A percentile compares a stretch with the other conserved stretches of the same genome.
Evolutionary conservation across 805 yeast species (phyloP).

Genomic region (Brettanomyces bruxellensis): DNA sequence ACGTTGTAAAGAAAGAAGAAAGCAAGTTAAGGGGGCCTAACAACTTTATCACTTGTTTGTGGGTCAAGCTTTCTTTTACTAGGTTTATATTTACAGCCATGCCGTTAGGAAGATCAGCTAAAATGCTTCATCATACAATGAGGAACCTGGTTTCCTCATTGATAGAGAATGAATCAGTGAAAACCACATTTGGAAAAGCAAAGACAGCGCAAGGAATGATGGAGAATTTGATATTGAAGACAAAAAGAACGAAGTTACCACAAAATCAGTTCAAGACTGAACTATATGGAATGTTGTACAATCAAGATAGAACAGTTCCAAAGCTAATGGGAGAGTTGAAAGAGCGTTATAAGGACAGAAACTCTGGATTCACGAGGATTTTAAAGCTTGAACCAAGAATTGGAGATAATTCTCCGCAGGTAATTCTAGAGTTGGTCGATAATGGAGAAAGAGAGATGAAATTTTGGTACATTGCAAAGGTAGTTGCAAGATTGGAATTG

Average conservation of each 20-base stretch:
- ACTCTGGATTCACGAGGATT: conserved; percentile 81
- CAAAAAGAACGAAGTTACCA: conserved; percentile 29
- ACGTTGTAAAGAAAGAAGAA: no score
- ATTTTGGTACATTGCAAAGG: conserved; percentile 70
- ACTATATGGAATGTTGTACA: conserved; percentile 32
- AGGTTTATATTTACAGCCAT: conserved; percentile 4
- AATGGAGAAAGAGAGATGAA: conserved; percentile 48
- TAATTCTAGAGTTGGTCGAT: conserved; percentile 81
- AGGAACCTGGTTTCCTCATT: conserved; percentile 60
- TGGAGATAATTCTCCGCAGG: conserved; percentile 87
- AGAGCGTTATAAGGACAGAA: conserved; percentile 51
- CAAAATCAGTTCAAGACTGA: conserved; percentile 19
- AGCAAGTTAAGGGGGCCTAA: no score
- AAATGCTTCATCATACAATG: conserved; percentile 47
- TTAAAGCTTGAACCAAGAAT: conserved; percentile 75
- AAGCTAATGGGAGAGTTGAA: conserved; percentile 60
- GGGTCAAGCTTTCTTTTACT: no score
- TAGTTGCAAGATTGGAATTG: conserved; percentile 69
- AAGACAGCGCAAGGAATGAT: conserved; percentile 56
- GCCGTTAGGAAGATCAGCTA: conserved; percentile 34
- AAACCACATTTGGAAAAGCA: conserved; percentile 70
- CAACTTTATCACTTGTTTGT: no score
- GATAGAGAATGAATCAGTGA: conserved; percentile 60
- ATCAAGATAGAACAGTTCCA: conserved; percentile 43
- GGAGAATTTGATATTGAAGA: conserved; percentile 54